Evolutionary conservation across 805 yeast species (phyloP), one percentile per base, ranked within the genome.

Genomic region (Barnettozyma sucrosica): DNA sequence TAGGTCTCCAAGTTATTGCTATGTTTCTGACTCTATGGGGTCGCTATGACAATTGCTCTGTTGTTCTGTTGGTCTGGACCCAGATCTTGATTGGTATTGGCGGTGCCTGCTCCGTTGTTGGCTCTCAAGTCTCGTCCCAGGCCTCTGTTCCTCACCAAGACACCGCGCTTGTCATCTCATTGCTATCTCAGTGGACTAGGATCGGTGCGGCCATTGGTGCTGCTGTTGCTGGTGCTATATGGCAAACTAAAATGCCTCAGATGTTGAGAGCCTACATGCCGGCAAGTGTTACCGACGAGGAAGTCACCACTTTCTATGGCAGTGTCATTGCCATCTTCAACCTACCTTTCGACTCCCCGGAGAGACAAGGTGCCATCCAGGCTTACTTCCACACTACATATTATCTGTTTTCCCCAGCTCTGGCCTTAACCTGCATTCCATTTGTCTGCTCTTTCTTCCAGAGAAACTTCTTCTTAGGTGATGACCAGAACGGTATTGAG

Each of bases 131-230:
- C 30, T 67, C 71, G 7, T 58, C 65, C 2, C 69, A 67, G 54
- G 71, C 71, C 7, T 63, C 70, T 9, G 71, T 70, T 19, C 68
- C 68, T 43, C 66, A 64, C 51, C 67, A 67, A 43, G 71, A 67
- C 56, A 58, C 67, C 49, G 66, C 74, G 16, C 55, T 64, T 50
- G 63, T 64, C 46, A 65, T 70, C 36, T 61, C 72, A 1, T 45
- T 70, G 26, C 50, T 69, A 33, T 57, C 62, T 32, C 54, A 69
- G 39, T 64, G 61, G 55, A 52, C 65, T 6, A 50, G 57, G 19
- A 61, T 69, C 47, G 75, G 72, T 44, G 59, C 61, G 41, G 66
- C 71, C 20, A 59, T 69, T 43, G 75, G 73, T 34, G 38, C 54
- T 36, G 69, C 74, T 7, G 61, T 68, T 40, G 55, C 67, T n/a